Evolutionary conservation across 805 yeast species (phyloP), one percentile per base, ranked within the genome.

Genomic region (Zygoascus ofunaensis): DNA sequence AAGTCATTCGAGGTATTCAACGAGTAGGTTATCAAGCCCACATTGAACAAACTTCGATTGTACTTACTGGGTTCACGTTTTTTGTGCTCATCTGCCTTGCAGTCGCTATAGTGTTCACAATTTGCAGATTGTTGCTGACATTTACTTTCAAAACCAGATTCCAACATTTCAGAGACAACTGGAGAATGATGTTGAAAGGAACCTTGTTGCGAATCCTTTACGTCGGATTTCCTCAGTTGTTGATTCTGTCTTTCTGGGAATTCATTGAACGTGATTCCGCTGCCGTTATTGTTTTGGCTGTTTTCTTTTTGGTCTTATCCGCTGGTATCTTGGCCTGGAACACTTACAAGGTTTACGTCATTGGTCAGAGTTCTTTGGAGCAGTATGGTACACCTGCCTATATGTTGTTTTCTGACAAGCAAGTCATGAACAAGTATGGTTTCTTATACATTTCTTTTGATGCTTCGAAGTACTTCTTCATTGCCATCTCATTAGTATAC

Each of bases 401-500:
- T 39, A 63, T 86, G 46, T 68, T 89, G 44, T 89, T 87, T 57
- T 94, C 95, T 47, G 83, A 89, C 56, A 70, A 79, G 38, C 65
- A 67, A 23, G 72, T 86, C 28, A 72, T 87, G 58, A 76, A 80
- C 67, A 82, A 82, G 59, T 87, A 81, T 59, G 96, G 96, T 0
- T 89, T 82, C 64, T 76, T 87, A 56, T 89, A 87, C 65, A 83
- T 94, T 14, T 87, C 86, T 87, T 87, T 82, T 63, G 75, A 76
- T 50, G 94, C 95, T 18, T 69, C 70, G 21, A 78, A 72, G 56
- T 87, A 84, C 65, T 89, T 87, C 85, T 89, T 89, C 73, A 85
- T 90, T 47, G 65, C 72, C 15, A 80, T 83, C 2, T 61, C 81
- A 41, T 56, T 87, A 34, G 60, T 61, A 3, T 83, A 85, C 62